Evolutionary conservation across 257 asterid genomes (phyloP).

Genomic region (Nicotiana sylvestris): DNA sequence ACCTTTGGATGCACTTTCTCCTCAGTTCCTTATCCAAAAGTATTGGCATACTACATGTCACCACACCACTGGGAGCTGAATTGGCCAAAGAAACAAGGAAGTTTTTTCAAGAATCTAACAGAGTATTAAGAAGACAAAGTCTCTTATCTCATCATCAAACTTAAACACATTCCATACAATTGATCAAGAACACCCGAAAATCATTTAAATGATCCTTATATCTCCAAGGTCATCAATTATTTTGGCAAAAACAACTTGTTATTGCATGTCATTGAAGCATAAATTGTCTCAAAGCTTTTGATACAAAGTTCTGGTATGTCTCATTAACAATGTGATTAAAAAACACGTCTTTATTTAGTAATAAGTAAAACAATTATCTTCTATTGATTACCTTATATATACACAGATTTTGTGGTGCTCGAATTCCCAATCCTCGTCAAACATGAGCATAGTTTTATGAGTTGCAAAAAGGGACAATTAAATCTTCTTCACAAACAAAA

Average conservation of each 20-base stretch:
- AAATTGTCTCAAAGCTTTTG: not conserved
- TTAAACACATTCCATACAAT: not conserved
- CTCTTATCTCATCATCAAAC: not conserved
- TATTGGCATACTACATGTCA: not conserved
- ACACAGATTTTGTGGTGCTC: not conserved
- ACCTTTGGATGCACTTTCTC: not conserved
- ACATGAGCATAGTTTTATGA: not conserved
- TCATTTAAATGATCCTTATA: not conserved
- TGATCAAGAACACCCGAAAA: not conserved
- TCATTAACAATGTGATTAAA: not conserved
- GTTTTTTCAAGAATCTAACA: not conserved
- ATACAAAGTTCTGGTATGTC: not conserved
- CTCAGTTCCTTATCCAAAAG: not conserved
- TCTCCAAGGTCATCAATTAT: not conserved
- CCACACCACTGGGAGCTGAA: not conserved
- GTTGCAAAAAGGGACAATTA: not conserved
- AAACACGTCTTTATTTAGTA: not conserved
- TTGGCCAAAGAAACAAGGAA: not conserved
- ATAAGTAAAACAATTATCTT: not conserved
- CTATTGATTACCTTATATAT: not conserved
- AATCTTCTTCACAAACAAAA: not conserved
- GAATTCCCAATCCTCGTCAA: not conserved
- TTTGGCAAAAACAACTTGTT: not conserved
- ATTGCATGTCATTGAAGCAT: not conserved
- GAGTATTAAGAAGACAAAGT: not conserved